Evolutionary conservation across 106 monocot species (phyloP).

Genomic region (Gastrodia elata): DNA sequence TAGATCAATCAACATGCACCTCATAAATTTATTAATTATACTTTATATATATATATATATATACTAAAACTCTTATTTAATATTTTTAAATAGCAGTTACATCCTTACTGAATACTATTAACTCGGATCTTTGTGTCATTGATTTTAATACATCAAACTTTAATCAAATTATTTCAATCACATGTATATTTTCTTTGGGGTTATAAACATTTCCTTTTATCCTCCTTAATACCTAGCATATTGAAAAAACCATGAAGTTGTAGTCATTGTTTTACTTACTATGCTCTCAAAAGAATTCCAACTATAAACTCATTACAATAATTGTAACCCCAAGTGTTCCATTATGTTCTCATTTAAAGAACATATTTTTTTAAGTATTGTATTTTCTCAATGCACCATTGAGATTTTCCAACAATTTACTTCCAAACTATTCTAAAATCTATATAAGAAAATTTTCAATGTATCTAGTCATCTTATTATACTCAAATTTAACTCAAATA

Average conservation of each 20-base stretch:
- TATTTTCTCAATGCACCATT: neutral
- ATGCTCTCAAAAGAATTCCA: neutral
- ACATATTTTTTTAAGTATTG: neutral
- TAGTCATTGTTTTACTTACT: neutral
- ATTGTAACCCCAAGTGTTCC: neutral
- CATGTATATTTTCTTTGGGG: too few species aligned
- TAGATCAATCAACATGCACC: neutral
- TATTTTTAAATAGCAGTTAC: neutral
- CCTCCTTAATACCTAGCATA: neutral
- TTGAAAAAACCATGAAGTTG: neutral
- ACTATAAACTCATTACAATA: neutral
- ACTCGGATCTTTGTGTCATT: neutral
- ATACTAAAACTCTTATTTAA: neutral
- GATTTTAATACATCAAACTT: neutral
- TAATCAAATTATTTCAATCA: neutral
- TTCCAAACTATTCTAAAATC: neutral
- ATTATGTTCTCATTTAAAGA: neutral
- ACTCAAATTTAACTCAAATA: neutral
- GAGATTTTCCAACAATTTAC: neutral
- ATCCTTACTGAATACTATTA: neutral
- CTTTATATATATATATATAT: neutral
- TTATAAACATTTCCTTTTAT: neutral
- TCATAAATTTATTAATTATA: neutral
- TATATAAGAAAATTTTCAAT: neutral
- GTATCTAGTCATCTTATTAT: neutral